Percentiles rank a stretch among this genome's conserved stretches.
phyloP scores from a whole-genome alignment of 345 rosid genomes.

The Ceriops zippeliana region DNA sequence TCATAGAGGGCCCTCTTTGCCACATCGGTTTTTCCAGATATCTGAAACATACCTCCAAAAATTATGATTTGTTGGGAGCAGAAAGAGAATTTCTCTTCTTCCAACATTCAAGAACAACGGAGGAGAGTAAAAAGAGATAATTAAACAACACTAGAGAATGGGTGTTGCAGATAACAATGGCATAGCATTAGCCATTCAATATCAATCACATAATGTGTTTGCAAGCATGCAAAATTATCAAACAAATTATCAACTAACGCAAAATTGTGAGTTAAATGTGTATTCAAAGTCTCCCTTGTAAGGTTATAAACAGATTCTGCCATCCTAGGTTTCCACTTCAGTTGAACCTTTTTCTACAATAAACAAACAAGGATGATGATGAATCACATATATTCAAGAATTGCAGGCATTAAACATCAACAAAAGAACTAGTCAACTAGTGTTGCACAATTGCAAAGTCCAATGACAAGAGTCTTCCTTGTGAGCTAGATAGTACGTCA shows the following conservation, averaged over 20 bases:
- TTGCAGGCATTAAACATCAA: neutral
- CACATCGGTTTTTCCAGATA: conserved; percentile 47
- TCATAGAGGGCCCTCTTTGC: conserved; percentile 54
- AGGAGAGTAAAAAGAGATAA: neutral
- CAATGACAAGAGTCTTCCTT: neutral
- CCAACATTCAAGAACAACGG: too few relatives aligned
- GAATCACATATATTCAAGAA: neutral
- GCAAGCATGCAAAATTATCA: too few relatives aligned
- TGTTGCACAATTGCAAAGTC: neutral
- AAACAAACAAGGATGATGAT: neutral
- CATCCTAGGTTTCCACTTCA: too few relatives aligned
- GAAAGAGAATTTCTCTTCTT: neutral
- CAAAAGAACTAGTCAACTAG: neutral
- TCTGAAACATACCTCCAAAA: conserved; percentile 42
- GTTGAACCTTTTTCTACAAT: too few relatives aligned
- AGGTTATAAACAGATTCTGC: too few relatives aligned
- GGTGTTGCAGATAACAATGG: too few relatives aligned
- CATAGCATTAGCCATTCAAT: too few relatives aligned
- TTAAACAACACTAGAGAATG: too few relatives aligned
- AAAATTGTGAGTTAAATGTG: too few relatives aligned
- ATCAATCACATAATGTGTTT: too few relatives aligned
- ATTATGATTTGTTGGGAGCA: conserved; percentile 12
- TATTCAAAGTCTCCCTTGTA: too few relatives aligned
- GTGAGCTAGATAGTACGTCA: neutral
- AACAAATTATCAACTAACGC: too few relatives aligned